Evolutionary conservation across 805 yeast genomes (phyloP).

Genomic region (Wickerhamiella azymoides): DNA sequence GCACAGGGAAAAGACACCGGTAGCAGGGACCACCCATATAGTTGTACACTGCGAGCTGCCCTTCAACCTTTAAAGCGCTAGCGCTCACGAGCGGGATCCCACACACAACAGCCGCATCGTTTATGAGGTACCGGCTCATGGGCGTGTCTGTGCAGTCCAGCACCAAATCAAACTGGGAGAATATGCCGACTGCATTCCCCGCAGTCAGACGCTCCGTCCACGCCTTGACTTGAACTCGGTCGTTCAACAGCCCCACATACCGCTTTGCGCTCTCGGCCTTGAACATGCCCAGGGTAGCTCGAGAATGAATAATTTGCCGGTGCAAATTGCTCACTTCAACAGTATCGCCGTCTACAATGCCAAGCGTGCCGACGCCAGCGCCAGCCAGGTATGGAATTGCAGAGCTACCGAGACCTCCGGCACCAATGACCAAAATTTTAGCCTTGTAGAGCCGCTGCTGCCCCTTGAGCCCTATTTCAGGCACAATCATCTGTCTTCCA

Average conservation of each 20-base stretch:
- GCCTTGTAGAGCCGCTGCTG: constrained; percentile 49
- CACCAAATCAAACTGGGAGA: constrained; percentile 55
- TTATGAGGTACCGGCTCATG: constrained; percentile 67
- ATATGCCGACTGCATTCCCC: constrained; percentile 48
- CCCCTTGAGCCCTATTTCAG: constrained; percentile 44
- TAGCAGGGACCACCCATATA: constrained; percentile 77
- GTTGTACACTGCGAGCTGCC: constrained; percentile 71
- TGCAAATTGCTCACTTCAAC: constrained; percentile 83
- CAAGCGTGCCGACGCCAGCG: constrained; percentile 69
- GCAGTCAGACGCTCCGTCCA: constrained; percentile 27
- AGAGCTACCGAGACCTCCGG: constrained; percentile 95
- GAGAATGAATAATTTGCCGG: constrained; percentile 71
- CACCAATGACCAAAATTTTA: constrained; percentile 70
- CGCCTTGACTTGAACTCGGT: constrained; percentile 42
- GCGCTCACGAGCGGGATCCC: constrained; percentile 75
- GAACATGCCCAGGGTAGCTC: constrained; percentile 47
- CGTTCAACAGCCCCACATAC: constrained; percentile 45
- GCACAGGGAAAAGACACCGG: constrained; percentile 80
- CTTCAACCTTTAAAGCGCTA: constrained; percentile 82
- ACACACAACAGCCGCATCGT: constrained; percentile 63
- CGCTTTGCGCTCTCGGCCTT: constrained; percentile 71
- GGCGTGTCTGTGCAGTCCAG: constrained; percentile 95
- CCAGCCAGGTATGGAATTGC: constrained; percentile 73
- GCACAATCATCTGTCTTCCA: constrained; percentile 93
- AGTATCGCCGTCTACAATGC: constrained; percentile 73